A percentile compares a stretch with the other conserved stretches of the same genome.
phyloP scores from a whole-genome alignment of 768 basidiomycete species.

The Nevesoporus exiguus region DNA sequence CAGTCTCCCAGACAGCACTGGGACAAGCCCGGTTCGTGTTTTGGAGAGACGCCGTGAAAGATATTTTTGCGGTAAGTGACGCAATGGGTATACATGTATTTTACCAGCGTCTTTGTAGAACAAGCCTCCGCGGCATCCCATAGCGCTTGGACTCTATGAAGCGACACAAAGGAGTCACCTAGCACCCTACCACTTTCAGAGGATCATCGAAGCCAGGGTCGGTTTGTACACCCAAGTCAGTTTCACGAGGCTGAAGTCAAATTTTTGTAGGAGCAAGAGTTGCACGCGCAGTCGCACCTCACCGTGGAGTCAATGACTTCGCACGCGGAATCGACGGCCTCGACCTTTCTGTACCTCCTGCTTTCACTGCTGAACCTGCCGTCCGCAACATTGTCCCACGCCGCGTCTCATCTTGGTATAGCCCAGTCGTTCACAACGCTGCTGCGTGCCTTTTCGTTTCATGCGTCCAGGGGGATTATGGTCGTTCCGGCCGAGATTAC shows the following conservation, averaged over 20 bases:
- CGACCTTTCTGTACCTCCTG: slow-evolving; percentile 72
- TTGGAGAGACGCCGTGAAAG: slow-evolving; percentile 79
- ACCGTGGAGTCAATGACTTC: slow-evolving; percentile 65
- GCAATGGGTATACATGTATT: slow-evolving; percentile 13
- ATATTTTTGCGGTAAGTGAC: slow-evolving; percentile 54
- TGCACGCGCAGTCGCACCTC: slow-evolving; percentile 60
- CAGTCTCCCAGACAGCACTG: slow-evolving; percentile 66
- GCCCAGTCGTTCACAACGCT: slow-evolving; percentile 70
- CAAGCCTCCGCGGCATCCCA: slow-evolving; percentile 75
- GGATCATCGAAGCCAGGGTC: slow-evolving; percentile 84
- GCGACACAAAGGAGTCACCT: slow-evolving; percentile 48
- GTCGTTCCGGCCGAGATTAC: slow-evolving; percentile 82
- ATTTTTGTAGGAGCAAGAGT: slow-evolving; percentile 59
- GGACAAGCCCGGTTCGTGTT: slow-evolving; percentile 87
- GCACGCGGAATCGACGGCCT: slow-evolving; percentile 78
- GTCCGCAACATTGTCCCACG: slow-evolving; percentile 62
- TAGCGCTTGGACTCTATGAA: slow-evolving; percentile 68
- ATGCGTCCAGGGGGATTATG: slow-evolving; percentile 66
- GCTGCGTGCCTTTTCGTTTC: slow-evolving; percentile 74
- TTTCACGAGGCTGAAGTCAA: slow-evolving; percentile 23
- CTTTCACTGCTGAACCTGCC: slow-evolving; percentile 62
- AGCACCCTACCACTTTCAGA: slow-evolving; percentile 72
- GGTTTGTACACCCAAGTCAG: slow-evolving; percentile 20
- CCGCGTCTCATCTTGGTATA: slow-evolving; percentile 76
- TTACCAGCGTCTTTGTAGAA: slow-evolving; percentile 43